Evolutionary conservation across 2,329 filamentous ascomycete species (phyloP), one percentile per base, ranked within the genome.

Genomic region (Colletotrichum eleusines): DNA sequence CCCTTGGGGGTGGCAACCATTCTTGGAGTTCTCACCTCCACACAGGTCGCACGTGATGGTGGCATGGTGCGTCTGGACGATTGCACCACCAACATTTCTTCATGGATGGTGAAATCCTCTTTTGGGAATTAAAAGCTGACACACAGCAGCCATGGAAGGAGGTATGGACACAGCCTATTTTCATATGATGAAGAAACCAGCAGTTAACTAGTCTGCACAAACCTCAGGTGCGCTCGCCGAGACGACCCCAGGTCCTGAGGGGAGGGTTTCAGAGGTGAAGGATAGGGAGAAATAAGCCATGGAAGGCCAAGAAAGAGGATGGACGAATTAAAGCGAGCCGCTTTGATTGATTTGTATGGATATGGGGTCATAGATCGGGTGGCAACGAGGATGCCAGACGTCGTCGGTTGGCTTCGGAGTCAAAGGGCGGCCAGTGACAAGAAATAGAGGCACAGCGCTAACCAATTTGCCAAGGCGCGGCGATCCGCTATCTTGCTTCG

Each of bases 381-480:
- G 46, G 46, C 46, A 50, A 61, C 42, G 31, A 61, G 42, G 44
- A 33, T 60, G 58, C 58, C n/a, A 51, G 46, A 62, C n/a, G n/a
- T n/a, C 33, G 31, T 50, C 59, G 46, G 46, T 46, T 62, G 59
- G 48, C 46, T 20, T 63, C 26, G 23, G 66, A 14, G 51, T 35
- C 58, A 26, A 58, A 14, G n/a, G 57, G 8, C 9, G 35, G 40
- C 64, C 57, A 67, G 50, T 67, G 63, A 61, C 20, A 55, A 48
- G n/a, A 62, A 62, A 54, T 40, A 23, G 14, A 62, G 35, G n/a
- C 38, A 54, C 42, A 20, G 42, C 50, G 63, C 68, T 63, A 62
- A 63, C 33, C 57, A 66, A 44, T 44, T 50, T 61, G 68, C 68
- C 68, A 71, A 71, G 68, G 57, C 68, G 63, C 40, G 63, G 63